Conservation (phyloP, 164 flowering plant genomes). For the Chimonanthus salicifolius region DNA sequence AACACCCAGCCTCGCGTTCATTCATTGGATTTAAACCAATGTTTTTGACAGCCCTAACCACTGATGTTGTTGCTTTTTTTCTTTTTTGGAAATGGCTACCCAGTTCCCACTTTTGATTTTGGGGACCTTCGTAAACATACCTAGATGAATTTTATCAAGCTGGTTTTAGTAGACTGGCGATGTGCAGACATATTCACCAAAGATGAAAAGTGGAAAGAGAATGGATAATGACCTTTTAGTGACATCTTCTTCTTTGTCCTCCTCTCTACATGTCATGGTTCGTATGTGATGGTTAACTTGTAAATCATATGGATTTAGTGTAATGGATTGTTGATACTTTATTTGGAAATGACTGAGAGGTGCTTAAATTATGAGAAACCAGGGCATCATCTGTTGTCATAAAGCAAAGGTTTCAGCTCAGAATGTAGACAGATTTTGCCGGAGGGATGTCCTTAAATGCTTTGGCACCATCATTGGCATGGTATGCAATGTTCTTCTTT, state of each 20-base stretch:
- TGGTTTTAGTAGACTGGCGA: too few species aligned
- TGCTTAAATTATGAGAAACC: conserved; percentile 9
- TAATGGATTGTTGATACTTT: background rate
- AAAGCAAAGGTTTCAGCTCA: conserved; percentile 24
- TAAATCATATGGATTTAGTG: background rate
- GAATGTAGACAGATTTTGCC: conserved; percentile 26
- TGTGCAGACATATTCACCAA: background rate
- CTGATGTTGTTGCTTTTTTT: background rate
- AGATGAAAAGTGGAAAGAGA: background rate
- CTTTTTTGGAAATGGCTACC: background rate
- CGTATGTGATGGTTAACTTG: background rate
- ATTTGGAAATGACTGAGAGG: background rate
- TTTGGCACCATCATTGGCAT: conserved; percentile 54
- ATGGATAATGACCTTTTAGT: background rate
- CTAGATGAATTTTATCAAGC: too few species aligned
- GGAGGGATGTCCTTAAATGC: conserved; percentile 57
- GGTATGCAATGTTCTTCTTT: conserved; percentile 35
- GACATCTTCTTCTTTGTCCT: background rate
- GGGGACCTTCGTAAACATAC: background rate
- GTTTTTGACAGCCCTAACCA: background rate
- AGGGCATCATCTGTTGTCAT: conserved; percentile 46
- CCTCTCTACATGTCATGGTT: background rate
- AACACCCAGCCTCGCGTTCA: too few species aligned
- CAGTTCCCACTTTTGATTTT: too few species aligned
- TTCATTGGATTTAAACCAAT: background rate